Base-by-base conservation (phyloP, 2,329 filamentous ascomycete species). In the Diaporthe caulivora region DNA sequence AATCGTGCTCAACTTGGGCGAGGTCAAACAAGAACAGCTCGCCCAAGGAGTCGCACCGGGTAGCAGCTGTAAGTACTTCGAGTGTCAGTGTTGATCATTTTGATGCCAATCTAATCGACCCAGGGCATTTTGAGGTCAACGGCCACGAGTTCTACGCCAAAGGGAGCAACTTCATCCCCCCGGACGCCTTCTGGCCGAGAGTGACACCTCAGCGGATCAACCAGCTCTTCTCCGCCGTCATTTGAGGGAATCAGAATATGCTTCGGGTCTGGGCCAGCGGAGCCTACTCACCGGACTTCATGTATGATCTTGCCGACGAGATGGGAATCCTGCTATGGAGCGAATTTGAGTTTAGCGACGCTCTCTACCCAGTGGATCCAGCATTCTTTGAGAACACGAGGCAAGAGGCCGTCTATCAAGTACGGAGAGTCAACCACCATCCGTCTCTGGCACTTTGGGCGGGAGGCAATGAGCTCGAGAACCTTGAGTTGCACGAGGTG, bases 61-160 rank as follows among this genome's bases (percentile, higher is more conserved):
- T 1, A 74, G 72, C 51, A 74, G 72, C 17, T 74, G 72, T 64
- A 24, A 55, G 72, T 57, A 2, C 6, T 37, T 29, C 24, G 6
- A 11, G 8, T 13, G 53, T 26, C 6, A 11, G 29, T 37, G 29
- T n/a, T 2, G 29, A 3, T 3, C 17, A n/a, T 6, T 31, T 11
- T 57, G 15, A 58, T 15, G 8, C 34, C 4, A 15, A 58, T 10
- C 21, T 40, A 11, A 58, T 6, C 5, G 18, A 5, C 37, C 5
- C 85, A 79, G 90, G 90, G 89, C 89, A 92, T 78, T 92, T 92
- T 75, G 89, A 92, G 78, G 85, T 92, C 74, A 92, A 92, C 74
- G 90, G 90, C 0, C 86, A 89, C 64, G 87, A 89, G 17, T 90
- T 92, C 76, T 92, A 91, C 76, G 90, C 89, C 2, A 92, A 92